Conservation (phyloP, 352 stramenopile species). For the Phytophthora ohioensis region DNA sequence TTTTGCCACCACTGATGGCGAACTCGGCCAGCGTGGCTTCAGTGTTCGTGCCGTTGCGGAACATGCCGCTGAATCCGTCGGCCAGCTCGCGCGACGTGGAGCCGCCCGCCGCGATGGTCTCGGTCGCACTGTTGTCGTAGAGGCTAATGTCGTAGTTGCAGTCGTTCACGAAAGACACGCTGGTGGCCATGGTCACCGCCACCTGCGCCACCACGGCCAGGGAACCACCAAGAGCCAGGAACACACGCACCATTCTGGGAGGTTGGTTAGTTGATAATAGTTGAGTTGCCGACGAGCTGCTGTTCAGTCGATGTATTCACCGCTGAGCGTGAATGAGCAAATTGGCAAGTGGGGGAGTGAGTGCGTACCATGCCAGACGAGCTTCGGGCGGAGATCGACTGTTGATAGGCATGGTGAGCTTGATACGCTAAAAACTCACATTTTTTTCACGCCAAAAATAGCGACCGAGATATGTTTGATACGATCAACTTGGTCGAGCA, state of each 20-base stretch:
- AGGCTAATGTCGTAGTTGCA: conserved; percentile 58
- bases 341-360: conserved; percentile 20
- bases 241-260: conserved; percentile 40
- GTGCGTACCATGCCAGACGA: conserved; percentile 12
- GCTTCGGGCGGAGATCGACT: not conserved
- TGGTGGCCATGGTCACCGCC: conserved; percentile 41
- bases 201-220: conserved; percentile 37
- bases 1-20: conserved; percentile 47
- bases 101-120: conserved; percentile 33
- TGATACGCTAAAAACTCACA: conserved; percentile 1
- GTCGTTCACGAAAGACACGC: conserved; percentile 49
- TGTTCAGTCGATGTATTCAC: conserved; percentile 36
- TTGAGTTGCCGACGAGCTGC: conserved; percentile 10
- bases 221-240: conserved; percentile 35
- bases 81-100: conserved; percentile 44
- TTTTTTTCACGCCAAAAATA: conserved; percentile 28
- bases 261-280: not conserved
- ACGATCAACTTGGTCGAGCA: not conserved
- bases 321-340: conserved; percentile 29
- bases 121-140: conserved; percentile 55
- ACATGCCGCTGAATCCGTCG: conserved; percentile 67
- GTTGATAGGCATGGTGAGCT: conserved; percentile 23
- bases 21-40: conserved; percentile 69
- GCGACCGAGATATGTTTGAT: conserved; percentile 1
- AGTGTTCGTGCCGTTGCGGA: conserved; percentile 53